Conservation (phyloP, 108 stramenopile genomes). For the Mediolabrus comicus region DNA sequence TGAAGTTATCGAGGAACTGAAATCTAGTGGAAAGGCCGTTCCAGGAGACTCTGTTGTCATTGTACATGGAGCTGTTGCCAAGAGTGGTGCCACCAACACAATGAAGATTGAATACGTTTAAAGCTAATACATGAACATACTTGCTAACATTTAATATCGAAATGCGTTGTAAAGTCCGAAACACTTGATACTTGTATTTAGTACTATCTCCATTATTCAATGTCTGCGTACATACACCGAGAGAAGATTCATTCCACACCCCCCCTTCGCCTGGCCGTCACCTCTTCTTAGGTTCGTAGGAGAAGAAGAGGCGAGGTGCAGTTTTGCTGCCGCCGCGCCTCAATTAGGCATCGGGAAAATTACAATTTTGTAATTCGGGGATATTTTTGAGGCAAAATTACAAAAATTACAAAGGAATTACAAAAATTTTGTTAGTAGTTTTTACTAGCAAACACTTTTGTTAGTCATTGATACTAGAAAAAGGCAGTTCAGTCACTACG, state of each 20-base stretch:
- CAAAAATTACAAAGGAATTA: too few relatives aligned
- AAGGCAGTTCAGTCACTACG: too few relatives aligned
- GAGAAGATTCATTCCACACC: neutral
- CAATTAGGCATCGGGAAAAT: too few relatives aligned
- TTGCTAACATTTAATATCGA: constrained; percentile 20
- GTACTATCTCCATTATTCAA: neutral
- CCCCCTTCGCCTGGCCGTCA: neutral
- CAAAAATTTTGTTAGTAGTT: too few relatives aligned
- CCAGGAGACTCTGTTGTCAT: constrained; percentile 90
- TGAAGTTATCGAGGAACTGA: constrained; percentile 72
- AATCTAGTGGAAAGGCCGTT: constrained; percentile 62
- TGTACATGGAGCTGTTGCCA: constrained; percentile 75
- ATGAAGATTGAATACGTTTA: constrained; percentile 82
- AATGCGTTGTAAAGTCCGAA: constrained; percentile 31
- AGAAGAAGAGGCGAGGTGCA: neutral
- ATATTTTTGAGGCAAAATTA: too few relatives aligned
- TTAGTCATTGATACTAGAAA: too few relatives aligned
- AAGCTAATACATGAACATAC: constrained; percentile 6
- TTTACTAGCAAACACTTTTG: too few relatives aligned
- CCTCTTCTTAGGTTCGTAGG: too few relatives aligned
- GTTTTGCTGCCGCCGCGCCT: neutral
- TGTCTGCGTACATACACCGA: too few relatives aligned
- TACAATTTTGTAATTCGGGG: too few relatives aligned
- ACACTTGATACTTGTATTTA: neutral
- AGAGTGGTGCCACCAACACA: constrained; percentile 71